These are phyloP conservation scores for Pichia sp. DNA, from an alignment of 1,139 yeast genomes.

Conservation along the genomic window DNA sequence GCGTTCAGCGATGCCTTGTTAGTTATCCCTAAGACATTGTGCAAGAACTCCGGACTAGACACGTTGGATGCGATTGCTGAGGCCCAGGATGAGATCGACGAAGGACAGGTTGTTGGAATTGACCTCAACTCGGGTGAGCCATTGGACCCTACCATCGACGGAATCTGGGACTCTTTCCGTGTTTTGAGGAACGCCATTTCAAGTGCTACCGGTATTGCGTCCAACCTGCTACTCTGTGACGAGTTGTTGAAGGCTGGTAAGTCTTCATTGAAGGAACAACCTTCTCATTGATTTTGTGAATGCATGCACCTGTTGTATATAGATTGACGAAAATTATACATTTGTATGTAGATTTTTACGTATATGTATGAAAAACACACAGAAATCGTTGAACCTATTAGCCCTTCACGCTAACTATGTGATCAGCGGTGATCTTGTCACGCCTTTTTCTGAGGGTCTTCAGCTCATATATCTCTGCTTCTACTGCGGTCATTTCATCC, in stretches of 20 bases:
- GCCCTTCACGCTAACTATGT: slow-evolving; percentile 23
- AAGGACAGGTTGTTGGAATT: slow-evolving; percentile 82
- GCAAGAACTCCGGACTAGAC: slow-evolving; percentile 91
- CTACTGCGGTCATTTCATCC: slow-evolving; percentile 17
- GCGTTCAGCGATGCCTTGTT: slow-evolving; percentile 92
- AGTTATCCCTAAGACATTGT: slow-evolving; percentile 87
- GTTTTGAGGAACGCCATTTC: slow-evolving; percentile 90
- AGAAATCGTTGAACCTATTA: slow-evolving; percentile 2
- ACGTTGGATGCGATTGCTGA: slow-evolving; percentile 83
- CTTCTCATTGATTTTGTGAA: background rate
- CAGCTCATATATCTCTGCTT: slow-evolving; percentile 14
- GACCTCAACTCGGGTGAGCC: slow-evolving; percentile 92
- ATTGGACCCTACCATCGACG: slow-evolving; percentile 90
- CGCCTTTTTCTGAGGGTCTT: slow-evolving; percentile 10
- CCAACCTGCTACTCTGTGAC: slow-evolving; percentile 88
- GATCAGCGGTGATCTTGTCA: slow-evolving; percentile 11
- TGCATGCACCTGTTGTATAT: background rate
- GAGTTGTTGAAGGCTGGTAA: slow-evolving; percentile 95
- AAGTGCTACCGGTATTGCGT: slow-evolving; percentile 91
- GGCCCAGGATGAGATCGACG: slow-evolving; percentile 84
- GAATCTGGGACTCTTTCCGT: slow-evolving; percentile 94
- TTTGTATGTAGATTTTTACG: background rate
- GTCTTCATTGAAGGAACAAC: slow-evolving; percentile 60
- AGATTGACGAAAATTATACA: background rate
- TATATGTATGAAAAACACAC: background rate